Evolutionary conservation across 371 early-diverging fungal genomes (phyloP), one percentile per base, ranked within the genome.

Genomic region (Mortierella sp.): DNA sequence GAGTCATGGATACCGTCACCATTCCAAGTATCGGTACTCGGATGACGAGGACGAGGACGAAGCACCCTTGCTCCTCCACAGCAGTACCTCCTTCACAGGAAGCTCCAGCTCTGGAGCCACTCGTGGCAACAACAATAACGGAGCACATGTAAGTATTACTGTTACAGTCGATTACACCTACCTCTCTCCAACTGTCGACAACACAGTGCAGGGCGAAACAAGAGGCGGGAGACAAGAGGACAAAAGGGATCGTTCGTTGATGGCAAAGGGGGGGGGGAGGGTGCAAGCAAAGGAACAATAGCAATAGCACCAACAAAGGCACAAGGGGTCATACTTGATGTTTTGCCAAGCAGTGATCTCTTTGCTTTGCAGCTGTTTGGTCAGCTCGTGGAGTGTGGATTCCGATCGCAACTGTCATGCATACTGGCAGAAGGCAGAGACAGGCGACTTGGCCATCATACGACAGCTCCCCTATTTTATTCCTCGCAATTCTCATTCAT

Each of bases 41-140:
- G 86, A 86, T 57, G 86, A 86, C 31, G 82, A 77, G 55, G 79
- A 82, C 26, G 86, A 82, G 54, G 86, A 86, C 51, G 82, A 86
- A 34, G 82, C 69, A 10, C 86, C 86, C 11, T 44, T 86, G 75
- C 50, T 86, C 53, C 77, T 86, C 53, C 86, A 86, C 50, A 78
- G 77, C 48, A 86, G 86, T 43, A 74, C 82, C 50, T 82, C 86
- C 11, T 86, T 86, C 70, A 70, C 70, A 28, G 79, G 79, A 31
- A 73, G 77, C 51, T 64, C 77, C 2, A 77, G 75, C 44, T 61
- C 81, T 59, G 86, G 76, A 54, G 44, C 74, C 44, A 71, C 75
- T 9, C 79, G 77, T 31, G 82, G 77, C 44, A 74, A 77, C 48
- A 69, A 72, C 71, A 67, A 44, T 40, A 78, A 40, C 51, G 70